Conservation (phyloP, 179 eudicot genomes). For the Silene coronaria region DNA sequence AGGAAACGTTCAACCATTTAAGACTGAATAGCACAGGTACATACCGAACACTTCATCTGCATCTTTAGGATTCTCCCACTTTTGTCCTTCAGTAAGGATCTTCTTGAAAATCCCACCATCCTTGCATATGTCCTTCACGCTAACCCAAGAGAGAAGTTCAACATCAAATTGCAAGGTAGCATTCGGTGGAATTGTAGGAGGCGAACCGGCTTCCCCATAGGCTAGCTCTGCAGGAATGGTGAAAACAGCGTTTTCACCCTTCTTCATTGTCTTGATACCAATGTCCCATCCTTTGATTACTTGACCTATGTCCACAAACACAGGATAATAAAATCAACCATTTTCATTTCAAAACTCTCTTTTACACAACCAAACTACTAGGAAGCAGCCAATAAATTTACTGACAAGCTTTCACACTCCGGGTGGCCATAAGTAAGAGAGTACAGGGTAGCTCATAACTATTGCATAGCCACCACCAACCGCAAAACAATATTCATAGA, state of each 20-base stretch:
- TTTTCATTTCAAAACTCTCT: no score
- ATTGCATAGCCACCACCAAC: no score
- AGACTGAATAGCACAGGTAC: background rate
- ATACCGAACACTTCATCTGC: constrained; percentile 59
- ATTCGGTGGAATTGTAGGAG: constrained; percentile 76
- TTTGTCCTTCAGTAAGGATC: constrained; percentile 48
- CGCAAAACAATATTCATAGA: no score
- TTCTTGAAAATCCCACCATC: constrained; percentile 74
- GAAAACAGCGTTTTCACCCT: constrained; percentile 65
- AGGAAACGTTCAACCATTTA: background rate
- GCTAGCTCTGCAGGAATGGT: constrained; percentile 64
- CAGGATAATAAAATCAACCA: no score
- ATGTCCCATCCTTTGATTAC: constrained; percentile 79
- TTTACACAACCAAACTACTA: background rate
- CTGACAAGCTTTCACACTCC: no score
- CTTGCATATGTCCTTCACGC: constrained; percentile 68
- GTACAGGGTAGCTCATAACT: no score
- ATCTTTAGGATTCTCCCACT: constrained; percentile 68
- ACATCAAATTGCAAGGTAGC: constrained; percentile 62
- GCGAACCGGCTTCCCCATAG: constrained; percentile 69
- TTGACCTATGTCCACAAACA: constrained; percentile 33
- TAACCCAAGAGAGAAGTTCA: constrained; percentile 60
- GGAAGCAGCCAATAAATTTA: background rate
- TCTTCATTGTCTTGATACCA: constrained; percentile 75
- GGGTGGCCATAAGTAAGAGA: no score